Evolutionary conservation across 2,329 filamentous ascomycete species (phyloP).

Genomic region (Coniella vitis): DNA sequence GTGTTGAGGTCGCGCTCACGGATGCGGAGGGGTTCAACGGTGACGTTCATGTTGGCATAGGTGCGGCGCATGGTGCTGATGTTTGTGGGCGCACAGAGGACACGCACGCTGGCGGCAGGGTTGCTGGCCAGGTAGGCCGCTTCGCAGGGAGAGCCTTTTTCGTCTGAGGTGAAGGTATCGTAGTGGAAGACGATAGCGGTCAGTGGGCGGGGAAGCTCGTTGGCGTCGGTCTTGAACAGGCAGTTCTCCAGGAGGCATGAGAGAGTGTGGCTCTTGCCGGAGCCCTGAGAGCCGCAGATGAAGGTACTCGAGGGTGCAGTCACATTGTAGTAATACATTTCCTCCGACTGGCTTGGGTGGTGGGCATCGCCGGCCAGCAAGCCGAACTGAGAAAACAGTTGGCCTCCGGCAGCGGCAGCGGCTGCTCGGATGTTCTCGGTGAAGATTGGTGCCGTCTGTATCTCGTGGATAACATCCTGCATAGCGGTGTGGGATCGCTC

Average conservation of each 20-base stretch:
- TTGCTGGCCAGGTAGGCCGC: slow-evolving; percentile 47
- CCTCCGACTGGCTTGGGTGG: slow-evolving; percentile 16
- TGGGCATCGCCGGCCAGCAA: slow-evolving; percentile 23
- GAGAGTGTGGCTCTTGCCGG: slow-evolving; percentile 57
- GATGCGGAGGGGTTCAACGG: slow-evolving; percentile 43
- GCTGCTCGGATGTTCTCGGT: slow-evolving; percentile 21
- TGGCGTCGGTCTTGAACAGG: slow-evolving; percentile 38
- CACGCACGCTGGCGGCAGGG: slow-evolving; percentile 37
- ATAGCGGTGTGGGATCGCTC: background rate
- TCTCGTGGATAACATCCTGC: slow-evolving; percentile 23
- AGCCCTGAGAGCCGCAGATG: slow-evolving; percentile 58
- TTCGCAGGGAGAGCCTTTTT: slow-evolving; percentile 48
- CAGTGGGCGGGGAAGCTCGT: slow-evolving; percentile 42
- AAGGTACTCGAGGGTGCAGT: slow-evolving; percentile 50
- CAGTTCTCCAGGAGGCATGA: slow-evolving; percentile 52
- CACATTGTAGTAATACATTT: slow-evolving; percentile 39
- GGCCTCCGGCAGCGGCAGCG: background rate
- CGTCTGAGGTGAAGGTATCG: slow-evolving; percentile 46
- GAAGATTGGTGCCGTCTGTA: slow-evolving; percentile 26
- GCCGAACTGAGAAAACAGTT: slow-evolving; percentile 25
- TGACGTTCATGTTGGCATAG: slow-evolving; percentile 38
- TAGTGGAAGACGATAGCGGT: slow-evolving; percentile 61
- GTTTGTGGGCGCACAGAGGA: slow-evolving; percentile 50
- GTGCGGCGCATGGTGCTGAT: slow-evolving; percentile 31
- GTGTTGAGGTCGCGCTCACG: slow-evolving; percentile 48